Percentiles rank a stretch among this genome's conserved stretches.
Conservation (phyloP, 108 stramenopile species). For the Schizochytrium sp. region DNA sequence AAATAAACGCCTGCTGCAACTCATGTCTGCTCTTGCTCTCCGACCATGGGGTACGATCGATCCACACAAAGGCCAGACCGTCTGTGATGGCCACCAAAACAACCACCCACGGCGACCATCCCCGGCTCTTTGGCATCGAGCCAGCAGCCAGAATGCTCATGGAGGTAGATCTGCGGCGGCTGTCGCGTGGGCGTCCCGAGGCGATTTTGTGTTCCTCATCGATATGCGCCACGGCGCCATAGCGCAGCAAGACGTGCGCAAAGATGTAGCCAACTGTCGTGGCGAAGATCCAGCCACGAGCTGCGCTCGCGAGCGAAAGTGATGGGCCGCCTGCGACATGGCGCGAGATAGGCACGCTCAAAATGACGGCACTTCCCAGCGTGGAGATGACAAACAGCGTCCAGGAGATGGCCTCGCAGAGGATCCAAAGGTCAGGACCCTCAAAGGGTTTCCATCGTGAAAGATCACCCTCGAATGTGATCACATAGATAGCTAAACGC, state of each 20-base stretch:
- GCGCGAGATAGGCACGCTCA: not conserved
- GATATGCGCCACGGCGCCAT: not conserved
- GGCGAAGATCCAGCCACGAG: not conserved
- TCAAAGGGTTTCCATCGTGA: not conserved
- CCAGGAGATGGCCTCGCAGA: slow-evolving; percentile 15
- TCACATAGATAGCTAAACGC: not conserved
- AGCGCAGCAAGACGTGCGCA: not conserved
- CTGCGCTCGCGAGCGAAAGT: not conserved
- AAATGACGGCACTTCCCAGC: not conserved
- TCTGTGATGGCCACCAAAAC: not conserved
- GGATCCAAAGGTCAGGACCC: not conserved
- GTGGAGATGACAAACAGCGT: not conserved
- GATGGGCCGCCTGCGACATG: not conserved
- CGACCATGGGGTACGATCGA: not conserved
- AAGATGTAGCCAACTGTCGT: not conserved
- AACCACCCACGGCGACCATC: not conserved
- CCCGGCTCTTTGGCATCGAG: not conserved
- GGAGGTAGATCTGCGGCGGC: not conserved
- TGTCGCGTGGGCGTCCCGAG: not conserved
- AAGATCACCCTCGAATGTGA: not conserved
- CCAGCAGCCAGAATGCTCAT: not conserved
- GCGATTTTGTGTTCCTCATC: not conserved
- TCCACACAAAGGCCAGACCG: not conserved
- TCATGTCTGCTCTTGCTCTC: not conserved
- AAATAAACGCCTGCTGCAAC: not conserved